These are phyloP conservation scores for Gossypium gossypioides DNA, from an alignment of 441 rosid species.

Conservation along the genomic window DNA sequence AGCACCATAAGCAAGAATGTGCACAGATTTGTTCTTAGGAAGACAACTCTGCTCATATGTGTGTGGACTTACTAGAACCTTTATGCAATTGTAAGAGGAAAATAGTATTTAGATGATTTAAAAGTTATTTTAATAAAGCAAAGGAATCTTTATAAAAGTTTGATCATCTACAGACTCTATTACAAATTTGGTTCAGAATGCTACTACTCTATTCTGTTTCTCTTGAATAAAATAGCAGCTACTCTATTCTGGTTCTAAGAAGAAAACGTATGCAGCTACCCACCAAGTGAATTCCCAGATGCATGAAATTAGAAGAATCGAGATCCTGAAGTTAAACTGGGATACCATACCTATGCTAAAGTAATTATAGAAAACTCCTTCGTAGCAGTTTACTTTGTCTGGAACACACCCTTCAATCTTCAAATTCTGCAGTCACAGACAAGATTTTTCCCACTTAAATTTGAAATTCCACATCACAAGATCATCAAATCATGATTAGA, in stretches of 20 bases:
- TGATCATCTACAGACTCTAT: not conserved
- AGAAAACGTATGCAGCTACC: not conserved
- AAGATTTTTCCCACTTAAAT: constrained; percentile 10
- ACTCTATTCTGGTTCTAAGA: not conserved
- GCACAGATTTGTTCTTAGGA: not conserved
- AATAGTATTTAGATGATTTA: not conserved
- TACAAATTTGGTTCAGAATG: not conserved
- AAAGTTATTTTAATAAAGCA: not conserved
- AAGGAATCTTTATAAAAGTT: not conserved
- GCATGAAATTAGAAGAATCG: not conserved
- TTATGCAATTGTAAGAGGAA: not conserved
- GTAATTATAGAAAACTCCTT: constrained; percentile 87
- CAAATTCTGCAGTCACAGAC: constrained; percentile 37
- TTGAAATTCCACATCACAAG: constrained; percentile 13
- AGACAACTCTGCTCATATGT: not conserved
- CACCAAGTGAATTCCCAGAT: not conserved
- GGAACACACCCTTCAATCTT: constrained; percentile 53
- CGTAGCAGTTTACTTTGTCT: constrained; percentile 46
- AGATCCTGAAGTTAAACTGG: not conserved
- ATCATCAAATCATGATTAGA: not conserved
- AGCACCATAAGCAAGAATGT: not conserved
- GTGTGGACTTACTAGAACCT: not conserved
- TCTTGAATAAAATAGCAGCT: not conserved
- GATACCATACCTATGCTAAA: constrained; percentile 69
- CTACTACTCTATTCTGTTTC: not conserved